These are phyloP conservation scores for Torulaspora gathmanii DNA, from an alignment of 805 yeast genomes.

Conservation along the genomic window DNA sequence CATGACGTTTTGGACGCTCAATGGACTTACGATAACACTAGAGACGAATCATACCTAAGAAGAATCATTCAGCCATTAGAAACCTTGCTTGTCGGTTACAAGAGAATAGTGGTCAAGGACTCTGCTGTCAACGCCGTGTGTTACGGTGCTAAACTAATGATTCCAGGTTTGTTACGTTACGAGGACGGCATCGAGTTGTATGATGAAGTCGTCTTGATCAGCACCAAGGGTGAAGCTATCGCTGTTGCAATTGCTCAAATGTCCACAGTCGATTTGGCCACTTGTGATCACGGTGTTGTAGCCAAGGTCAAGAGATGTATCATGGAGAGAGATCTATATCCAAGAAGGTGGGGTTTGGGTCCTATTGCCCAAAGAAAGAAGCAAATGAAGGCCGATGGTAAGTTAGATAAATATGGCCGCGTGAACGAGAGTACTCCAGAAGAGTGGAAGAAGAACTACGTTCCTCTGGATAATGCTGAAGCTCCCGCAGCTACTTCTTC, in stretches of 20 bases:
- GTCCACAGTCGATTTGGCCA: conserved; percentile 94
- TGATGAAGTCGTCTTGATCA: conserved; percentile 96
- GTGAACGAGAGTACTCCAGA: conserved; percentile 90
- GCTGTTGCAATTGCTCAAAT: conserved; percentile 98
- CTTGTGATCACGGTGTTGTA: conserved; percentile 98
- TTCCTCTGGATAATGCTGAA: conserved; percentile 58
- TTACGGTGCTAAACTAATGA: conserved; percentile 98
- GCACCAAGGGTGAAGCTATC: conserved; percentile 99
- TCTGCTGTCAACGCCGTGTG: conserved; percentile 97
- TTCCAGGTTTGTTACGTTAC: conserved; percentile 95
- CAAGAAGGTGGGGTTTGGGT: conserved; percentile 99
- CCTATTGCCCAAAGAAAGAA: conserved; percentile 98
- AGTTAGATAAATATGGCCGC: conserved; percentile 94
- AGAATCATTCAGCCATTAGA: conserved; percentile 93
- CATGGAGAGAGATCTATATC: conserved; percentile 98
- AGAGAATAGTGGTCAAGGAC: conserved; percentile 91
- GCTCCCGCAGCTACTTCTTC: conserved; percentile 38
- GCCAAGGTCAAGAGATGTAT: conserved; percentile 98
- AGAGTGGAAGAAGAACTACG: conserved; percentile 82
- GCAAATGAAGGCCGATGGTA: conserved; percentile 95
- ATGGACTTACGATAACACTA: conserved; percentile 93
- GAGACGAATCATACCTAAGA: conserved; percentile 94
- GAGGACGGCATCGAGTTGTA: conserved; percentile 96
- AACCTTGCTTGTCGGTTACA: conserved; percentile 87
- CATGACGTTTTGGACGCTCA: conserved; percentile 98